Evolutionary conservation across 116 monocot species (phyloP).

Genomic region (Iris pallida): DNA sequence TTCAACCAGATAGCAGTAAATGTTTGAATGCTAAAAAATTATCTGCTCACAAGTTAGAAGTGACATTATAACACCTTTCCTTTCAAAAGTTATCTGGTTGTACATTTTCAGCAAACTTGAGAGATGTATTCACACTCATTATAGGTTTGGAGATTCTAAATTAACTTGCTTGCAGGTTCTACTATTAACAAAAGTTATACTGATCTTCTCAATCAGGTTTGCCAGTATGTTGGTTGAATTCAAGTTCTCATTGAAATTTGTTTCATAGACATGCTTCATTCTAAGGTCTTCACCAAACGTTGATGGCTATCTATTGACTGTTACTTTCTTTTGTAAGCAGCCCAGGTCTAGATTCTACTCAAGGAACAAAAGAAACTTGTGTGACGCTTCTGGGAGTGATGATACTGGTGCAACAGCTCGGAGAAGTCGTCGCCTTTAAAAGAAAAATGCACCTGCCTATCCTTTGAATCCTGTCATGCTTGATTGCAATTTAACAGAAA

Average conservation of each 20-base stretch:
- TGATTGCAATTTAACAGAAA: neutral
- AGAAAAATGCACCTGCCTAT: conserved; percentile 25
- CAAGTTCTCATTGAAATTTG: too few species aligned
- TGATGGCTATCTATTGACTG: neutral
- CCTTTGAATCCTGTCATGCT: conserved; percentile 7
- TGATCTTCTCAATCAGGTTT: neutral
- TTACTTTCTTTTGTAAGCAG: conserved; percentile 18
- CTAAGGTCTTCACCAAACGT: too few species aligned
- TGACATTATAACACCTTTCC: too few species aligned
- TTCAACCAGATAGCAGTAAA: too few species aligned
- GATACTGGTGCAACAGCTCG: conserved; percentile 12
- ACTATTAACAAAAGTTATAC: too few species aligned
- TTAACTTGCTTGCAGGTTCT: conserved; percentile 1
- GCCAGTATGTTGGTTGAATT: too few species aligned
- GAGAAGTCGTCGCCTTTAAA: conserved; percentile 30
- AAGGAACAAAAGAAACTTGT: conserved; percentile 25
- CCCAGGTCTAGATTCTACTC: conserved; percentile 14
- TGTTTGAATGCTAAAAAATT: too few species aligned
- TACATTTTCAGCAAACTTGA: too few species aligned
- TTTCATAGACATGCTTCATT: too few species aligned
- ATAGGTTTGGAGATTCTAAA: neutral
- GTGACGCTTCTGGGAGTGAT: conserved; percentile 9
- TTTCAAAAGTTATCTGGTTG: too few species aligned
- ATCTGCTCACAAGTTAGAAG: too few species aligned
- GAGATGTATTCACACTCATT: too few species aligned